phyloP scores from a whole-genome alignment of 495 filamentous ascomycete genomes.

The Beverwykella pulmonaria region DNA sequence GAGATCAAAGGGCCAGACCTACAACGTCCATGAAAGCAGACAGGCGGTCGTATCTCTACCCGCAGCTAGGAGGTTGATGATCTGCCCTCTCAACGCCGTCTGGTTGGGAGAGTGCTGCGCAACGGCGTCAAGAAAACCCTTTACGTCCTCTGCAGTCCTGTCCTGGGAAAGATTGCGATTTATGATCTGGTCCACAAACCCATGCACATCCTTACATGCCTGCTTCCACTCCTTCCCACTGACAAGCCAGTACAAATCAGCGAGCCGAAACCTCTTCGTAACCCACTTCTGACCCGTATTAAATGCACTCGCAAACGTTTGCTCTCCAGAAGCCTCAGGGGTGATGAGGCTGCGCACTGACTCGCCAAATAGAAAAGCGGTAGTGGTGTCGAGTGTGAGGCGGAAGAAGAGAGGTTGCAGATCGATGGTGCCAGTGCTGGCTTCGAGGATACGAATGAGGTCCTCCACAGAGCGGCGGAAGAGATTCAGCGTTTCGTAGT shows the following conservation, averaged over 20 bases:
- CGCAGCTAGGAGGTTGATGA: slow-evolving; percentile 52
- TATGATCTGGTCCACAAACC: slow-evolving; percentile 39
- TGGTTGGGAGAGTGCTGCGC: slow-evolving; percentile 25
- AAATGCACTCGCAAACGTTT: slow-evolving; percentile 47
- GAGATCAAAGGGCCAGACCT: not conserved
- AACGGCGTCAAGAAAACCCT: slow-evolving; percentile 33
- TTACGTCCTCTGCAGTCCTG: slow-evolving; percentile 15
- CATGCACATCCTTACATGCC: slow-evolving; percentile 49
- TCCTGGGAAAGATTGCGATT: slow-evolving; percentile 39
- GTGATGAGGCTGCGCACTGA: slow-evolving; percentile 42
- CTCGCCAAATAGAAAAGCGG: slow-evolving; percentile 24
- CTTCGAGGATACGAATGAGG: slow-evolving; percentile 32
- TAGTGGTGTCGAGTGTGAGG: slow-evolving; percentile 29
- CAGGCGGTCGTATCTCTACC: slow-evolving; percentile 64
- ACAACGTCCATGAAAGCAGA: slow-evolving; percentile 18
- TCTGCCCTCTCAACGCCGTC: slow-evolving; percentile 48
- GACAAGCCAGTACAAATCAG: slow-evolving; percentile 48
- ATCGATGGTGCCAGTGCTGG: slow-evolving; percentile 18
- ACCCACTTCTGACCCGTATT: slow-evolving; percentile 47
- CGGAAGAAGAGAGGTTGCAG: slow-evolving; percentile 27
- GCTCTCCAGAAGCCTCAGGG: slow-evolving; percentile 29
- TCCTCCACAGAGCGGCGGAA: slow-evolving; percentile 49
- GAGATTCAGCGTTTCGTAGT: slow-evolving; percentile 40
- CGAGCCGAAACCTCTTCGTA: slow-evolving; percentile 48
- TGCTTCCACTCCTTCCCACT: slow-evolving; percentile 42